Evolutionary conservation across 2,329 filamentous ascomycete species (phyloP).

Genomic region (Lecanicillium sp.): DNA sequence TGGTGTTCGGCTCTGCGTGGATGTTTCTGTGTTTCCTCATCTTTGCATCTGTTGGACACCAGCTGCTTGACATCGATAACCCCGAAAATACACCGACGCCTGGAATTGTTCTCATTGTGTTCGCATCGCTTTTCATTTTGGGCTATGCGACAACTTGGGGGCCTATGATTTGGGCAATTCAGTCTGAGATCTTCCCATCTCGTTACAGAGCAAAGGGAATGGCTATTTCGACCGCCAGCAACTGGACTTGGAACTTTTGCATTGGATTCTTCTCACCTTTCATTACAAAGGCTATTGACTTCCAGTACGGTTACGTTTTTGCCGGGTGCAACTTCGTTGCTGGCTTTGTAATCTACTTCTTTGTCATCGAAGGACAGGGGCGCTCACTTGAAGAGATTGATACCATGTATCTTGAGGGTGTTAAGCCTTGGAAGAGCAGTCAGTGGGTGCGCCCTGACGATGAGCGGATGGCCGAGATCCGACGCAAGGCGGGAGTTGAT

Average conservation of each 20-base stretch:
- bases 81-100: constrained; percentile 30
- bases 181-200: constrained; percentile 57
- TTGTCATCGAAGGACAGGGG: constrained; percentile 67
- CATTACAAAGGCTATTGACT: constrained; percentile 64
- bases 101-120: constrained; percentile 55
- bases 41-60: constrained; percentile 46
- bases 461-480: constrained; percentile 34
- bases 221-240: constrained; percentile 52
- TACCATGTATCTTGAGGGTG: constrained; percentile 62
- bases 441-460: constrained; percentile 41
- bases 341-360: constrained; percentile 64
- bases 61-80: constrained; percentile 29
- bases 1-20: constrained; percentile 56
- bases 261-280: constrained; percentile 74
- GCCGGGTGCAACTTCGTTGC: constrained; percentile 62
- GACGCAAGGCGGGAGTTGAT: constrained; percentile 32
- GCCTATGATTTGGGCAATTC: constrained; percentile 57
- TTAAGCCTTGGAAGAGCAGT: constrained; percentile 55
- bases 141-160: constrained; percentile 62
- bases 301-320: constrained; percentile 69
- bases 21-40: constrained; percentile 54
- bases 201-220: constrained; percentile 54
- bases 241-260: constrained; percentile 69
- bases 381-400: constrained; percentile 73
- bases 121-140: constrained; percentile 56